These are phyloP conservation scores for Tolypocladium endophyticum DNA, from an alignment of 2,329 filamentous ascomycete genomes.

Conservation along the genomic window DNA sequence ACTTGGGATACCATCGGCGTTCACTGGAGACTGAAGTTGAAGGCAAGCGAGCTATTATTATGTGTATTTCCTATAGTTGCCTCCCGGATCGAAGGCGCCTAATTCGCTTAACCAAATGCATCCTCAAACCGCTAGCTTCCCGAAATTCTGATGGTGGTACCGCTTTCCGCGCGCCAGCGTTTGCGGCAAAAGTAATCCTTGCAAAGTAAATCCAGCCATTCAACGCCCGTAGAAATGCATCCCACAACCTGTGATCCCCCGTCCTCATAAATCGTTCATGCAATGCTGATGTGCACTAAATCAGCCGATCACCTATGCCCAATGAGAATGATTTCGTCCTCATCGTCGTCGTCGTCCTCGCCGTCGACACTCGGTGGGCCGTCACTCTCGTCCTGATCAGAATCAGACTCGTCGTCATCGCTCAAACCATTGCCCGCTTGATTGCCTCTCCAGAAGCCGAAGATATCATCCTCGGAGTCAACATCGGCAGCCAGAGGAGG, in stretches of 20 bases:
- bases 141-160: not conserved
- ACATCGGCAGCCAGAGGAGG: conserved; percentile 20
- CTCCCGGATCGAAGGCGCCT: not conserved
- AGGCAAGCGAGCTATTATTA: not conserved
- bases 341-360: conserved; percentile 40
- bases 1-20: not conserved
- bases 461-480: conserved; percentile 44
- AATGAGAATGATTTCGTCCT: conserved; percentile 38
- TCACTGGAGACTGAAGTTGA: not conserved
- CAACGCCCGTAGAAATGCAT: not conserved
- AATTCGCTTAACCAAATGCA: not conserved
- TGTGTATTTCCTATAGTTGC: not conserved
- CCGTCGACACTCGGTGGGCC: conserved; percentile 28
- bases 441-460: conserved; percentile 45
- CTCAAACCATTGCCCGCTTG: conserved; percentile 36
- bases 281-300: not conserved
- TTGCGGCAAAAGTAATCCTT: not conserved
- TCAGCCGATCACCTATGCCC: conserved; percentile 31
- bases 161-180: not conserved
- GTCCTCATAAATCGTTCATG: not conserved
- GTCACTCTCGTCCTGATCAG: conserved; percentile 23
- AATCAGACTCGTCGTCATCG: conserved; percentile 37
- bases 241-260: not conserved
- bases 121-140: not conserved
- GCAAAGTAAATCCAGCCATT: not conserved